Percentiles rank a stretch among this genome's conserved stretches.
Conservation (phyloP, 345 rosid species). For the Kernera saxatilis region DNA sequence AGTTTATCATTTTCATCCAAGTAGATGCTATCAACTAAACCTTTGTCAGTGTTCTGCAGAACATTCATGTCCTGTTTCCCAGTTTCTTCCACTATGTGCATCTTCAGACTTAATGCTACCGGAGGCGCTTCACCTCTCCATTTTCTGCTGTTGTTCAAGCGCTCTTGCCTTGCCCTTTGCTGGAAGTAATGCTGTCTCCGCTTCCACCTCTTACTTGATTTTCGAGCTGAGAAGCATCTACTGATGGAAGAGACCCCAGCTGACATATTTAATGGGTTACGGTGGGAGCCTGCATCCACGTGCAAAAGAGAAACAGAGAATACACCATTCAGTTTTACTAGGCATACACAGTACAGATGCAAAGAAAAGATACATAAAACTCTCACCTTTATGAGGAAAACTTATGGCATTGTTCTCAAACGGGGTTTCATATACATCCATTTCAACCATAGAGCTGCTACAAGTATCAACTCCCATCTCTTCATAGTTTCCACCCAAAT, state of each 20-base stretch:
- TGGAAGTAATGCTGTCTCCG: slow-evolving; percentile 67
- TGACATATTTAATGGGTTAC: slow-evolving; percentile 37
- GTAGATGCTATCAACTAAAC: slow-evolving; percentile 30
- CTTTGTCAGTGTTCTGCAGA: background rate
- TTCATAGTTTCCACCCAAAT: slow-evolving; percentile 63
- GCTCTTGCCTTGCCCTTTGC: slow-evolving; percentile 88
- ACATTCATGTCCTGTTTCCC: slow-evolving; percentile 13
- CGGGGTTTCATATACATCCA: slow-evolving; percentile 74
- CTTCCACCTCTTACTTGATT: slow-evolving; percentile 86
- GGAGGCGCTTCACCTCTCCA: slow-evolving; percentile 76
- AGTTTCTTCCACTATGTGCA: slow-evolving; percentile 31
- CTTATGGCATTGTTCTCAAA: slow-evolving; percentile 31
- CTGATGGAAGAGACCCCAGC: slow-evolving; percentile 46
- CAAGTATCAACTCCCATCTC: slow-evolving; percentile 44
- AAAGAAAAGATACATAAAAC: background rate
- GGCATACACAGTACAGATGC: background rate
- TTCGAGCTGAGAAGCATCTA: slow-evolving; percentile 54
- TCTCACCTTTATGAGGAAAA: slow-evolving; percentile 48
- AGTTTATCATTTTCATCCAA: slow-evolving; percentile 40
- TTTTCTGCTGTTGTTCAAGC: slow-evolving; percentile 81
- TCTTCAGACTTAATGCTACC: slow-evolving; percentile 35
- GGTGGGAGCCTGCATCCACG: slow-evolving; percentile 47
- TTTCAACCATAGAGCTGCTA: slow-evolving; percentile 61
- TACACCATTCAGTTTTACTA: background rate
- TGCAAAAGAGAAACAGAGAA: slow-evolving; percentile 6